Conservation (phyloP, 192 early-diverging fungal species). For the Coemansia sp. region DNA sequence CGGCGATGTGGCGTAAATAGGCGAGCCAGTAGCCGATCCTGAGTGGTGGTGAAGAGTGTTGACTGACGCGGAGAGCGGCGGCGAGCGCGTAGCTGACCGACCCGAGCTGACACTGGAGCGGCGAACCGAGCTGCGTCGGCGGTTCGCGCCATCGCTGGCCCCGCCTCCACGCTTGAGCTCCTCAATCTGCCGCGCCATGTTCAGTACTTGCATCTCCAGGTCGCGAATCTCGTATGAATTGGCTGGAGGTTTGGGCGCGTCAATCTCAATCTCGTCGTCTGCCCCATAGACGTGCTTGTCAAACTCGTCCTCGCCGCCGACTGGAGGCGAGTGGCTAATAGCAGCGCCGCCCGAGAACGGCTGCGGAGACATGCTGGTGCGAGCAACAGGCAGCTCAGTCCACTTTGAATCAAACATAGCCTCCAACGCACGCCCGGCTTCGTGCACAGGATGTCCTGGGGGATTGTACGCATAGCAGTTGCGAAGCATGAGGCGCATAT, state of each 20-base stretch:
- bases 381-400: constrained; percentile 46
- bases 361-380: constrained; percentile 28
- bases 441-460: constrained; percentile 61
- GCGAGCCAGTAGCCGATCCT: constrained; percentile 16
- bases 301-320: constrained; percentile 45
- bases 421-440: constrained; percentile 68
- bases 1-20: constrained; percentile 28
- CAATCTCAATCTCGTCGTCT: constrained; percentile 44
- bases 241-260: constrained; percentile 33
- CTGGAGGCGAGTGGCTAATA: constrained; percentile 37
- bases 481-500: constrained; percentile 73
- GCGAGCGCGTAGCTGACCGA: constrained; percentile 40
- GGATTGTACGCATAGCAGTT: constrained; percentile 86
- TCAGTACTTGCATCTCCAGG: constrained; percentile 47
- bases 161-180: constrained; percentile 32
- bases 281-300: constrained; percentile 46
- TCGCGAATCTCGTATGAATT: constrained; percentile 41
- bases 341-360: constrained; percentile 24
- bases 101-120: constrained; percentile 47
- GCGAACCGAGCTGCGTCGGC: constrained; percentile 38
- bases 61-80: constrained; percentile 31
- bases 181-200: constrained; percentile 48
- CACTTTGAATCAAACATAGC: constrained; percentile 76
- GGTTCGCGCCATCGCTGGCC: constrained; percentile 4
- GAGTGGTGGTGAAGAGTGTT: constrained; percentile 14